Percentiles rank a stretch among this genome's conserved stretches.
phyloP scores from a whole-genome alignment of 169 alveolate genomes.

The Cryptosporidium baileyi region DNA sequence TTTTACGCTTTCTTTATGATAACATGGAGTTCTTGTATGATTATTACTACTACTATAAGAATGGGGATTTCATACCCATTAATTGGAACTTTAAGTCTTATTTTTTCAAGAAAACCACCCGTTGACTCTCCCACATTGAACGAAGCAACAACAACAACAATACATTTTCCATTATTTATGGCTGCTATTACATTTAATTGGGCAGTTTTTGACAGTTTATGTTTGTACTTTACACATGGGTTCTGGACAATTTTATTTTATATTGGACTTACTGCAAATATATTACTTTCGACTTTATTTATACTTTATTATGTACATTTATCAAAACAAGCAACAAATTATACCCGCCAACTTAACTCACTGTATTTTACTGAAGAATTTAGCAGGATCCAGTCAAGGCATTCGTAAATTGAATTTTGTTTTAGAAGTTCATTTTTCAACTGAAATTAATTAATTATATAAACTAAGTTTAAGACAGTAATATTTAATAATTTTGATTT shows the following conservation, averaged over 20 bases:
- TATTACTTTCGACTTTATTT: conserved; percentile 34
- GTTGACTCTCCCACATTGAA: conserved; percentile 44
- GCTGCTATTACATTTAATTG: conserved; percentile 37
- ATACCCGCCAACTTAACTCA: conserved; percentile 53
- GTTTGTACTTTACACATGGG: conserved; percentile 55
- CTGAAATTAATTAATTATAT: too few species aligned
- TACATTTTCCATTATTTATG: conserved; percentile 47
- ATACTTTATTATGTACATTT: conserved; percentile 30
- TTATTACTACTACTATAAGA: conserved; percentile 32
- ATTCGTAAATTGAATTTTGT: not conserved
- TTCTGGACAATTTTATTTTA: conserved; percentile 47
- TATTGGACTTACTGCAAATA: conserved; percentile 17
- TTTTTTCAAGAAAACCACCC: conserved; percentile 58
- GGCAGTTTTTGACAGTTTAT: conserved; percentile 43
- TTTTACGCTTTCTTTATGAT: conserved; percentile 61
- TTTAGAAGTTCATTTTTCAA: too few species aligned
- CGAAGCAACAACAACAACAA: conserved; percentile 57
- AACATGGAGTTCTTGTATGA: conserved; percentile 70
- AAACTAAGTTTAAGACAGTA: too few species aligned
- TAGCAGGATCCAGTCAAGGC: conserved; percentile 59
- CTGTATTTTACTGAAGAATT: conserved; percentile 44
- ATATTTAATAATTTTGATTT: not conserved
- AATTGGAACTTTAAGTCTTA: conserved; percentile 35
- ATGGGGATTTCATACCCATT: conserved; percentile 58
- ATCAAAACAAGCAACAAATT: conserved; percentile 31